Conservation (phyloP, 2,329 filamentous ascomycete species). For the Colletotrichum graminicola region DNA sequence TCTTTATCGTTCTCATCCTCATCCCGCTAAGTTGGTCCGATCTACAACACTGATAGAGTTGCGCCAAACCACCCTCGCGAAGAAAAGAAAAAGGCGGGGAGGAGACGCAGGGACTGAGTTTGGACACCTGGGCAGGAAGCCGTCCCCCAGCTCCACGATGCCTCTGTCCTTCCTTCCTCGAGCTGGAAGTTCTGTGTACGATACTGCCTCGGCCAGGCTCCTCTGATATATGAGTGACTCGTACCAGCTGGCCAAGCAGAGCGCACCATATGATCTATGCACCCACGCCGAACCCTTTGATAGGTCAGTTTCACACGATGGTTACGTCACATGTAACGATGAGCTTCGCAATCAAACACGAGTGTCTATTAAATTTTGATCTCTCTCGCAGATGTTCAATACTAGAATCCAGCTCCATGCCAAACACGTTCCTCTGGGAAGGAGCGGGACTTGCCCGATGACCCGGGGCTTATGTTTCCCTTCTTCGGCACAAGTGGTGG, state of each 20-base stretch:
- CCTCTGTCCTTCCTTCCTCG: not conserved
- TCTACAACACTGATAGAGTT: constrained; percentile 20
- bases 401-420: constrained; percentile 18
- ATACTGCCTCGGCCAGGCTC: not conserved
- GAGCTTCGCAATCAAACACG: not conserved
- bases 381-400: constrained; percentile 1
- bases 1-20: not conserved
- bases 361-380: constrained; percentile 38
- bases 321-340: not conserved
- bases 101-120: not conserved
- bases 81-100: not conserved
- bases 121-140: not conserved
- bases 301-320: too few species aligned
- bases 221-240: not conserved
- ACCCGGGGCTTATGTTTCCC: not conserved
- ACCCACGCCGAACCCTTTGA: not conserved
- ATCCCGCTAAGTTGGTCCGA: constrained; percentile 10
- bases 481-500: not conserved
- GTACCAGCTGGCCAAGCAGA: not conserved
- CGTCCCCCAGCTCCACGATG: not conserved
- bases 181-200: not conserved
- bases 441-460: not conserved
- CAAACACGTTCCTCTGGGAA: not conserved
- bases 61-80: not conserved
- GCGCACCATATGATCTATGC: not conserved